These are phyloP conservation scores for Trichoderma breve DNA, from an alignment of 2,329 filamentous ascomycete genomes.

Conservation along the genomic window DNA sequence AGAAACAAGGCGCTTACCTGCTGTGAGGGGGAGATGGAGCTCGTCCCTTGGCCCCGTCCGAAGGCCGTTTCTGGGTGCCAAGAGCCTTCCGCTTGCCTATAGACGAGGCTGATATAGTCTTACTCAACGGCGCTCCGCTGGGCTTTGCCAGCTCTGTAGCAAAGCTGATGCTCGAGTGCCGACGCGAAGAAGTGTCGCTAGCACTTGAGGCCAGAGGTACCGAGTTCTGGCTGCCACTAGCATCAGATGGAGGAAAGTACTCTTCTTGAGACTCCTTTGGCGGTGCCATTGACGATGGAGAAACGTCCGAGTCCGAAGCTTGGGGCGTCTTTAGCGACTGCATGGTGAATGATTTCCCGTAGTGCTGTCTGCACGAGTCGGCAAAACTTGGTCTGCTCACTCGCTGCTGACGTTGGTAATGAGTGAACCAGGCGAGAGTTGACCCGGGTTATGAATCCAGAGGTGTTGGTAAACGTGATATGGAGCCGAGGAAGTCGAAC, in stretches of 20 bases:
- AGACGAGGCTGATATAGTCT: constrained; percentile 28
- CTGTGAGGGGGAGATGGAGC: constrained; percentile 49
- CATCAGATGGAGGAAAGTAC: constrained; percentile 8
- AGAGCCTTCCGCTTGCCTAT: constrained; percentile 4
- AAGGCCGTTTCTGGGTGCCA: constrained; percentile 28
- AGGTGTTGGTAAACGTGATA: background rate
- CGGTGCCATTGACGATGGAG: constrained; percentile 37
- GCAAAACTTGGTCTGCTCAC: background rate
- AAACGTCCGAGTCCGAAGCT: constrained; percentile 44
- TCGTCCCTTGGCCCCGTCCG: constrained; percentile 44
- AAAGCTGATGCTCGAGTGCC: constrained; percentile 36
- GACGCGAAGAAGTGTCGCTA: constrained; percentile 28
- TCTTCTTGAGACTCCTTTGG: constrained; percentile 21
- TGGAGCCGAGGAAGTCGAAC: background rate
- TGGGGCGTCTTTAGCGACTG: constrained; percentile 26
- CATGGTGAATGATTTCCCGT: constrained; percentile 19
- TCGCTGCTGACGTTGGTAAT: background rate
- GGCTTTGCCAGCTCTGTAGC: constrained; percentile 34
- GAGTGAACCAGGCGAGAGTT: background rate
- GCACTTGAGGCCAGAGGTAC: constrained; percentile 21
- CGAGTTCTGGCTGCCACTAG: constrained; percentile 13
- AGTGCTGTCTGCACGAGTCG: background rate
- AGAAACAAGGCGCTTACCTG: constrained; percentile 39
- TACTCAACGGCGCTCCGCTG: constrained; percentile 31
- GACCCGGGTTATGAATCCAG: background rate